Evolutionary conservation across 2,329 filamentous ascomycete species (phyloP), one percentile per base, ranked within the genome.

Genomic region (Periglandula ipomoeae): DNA sequence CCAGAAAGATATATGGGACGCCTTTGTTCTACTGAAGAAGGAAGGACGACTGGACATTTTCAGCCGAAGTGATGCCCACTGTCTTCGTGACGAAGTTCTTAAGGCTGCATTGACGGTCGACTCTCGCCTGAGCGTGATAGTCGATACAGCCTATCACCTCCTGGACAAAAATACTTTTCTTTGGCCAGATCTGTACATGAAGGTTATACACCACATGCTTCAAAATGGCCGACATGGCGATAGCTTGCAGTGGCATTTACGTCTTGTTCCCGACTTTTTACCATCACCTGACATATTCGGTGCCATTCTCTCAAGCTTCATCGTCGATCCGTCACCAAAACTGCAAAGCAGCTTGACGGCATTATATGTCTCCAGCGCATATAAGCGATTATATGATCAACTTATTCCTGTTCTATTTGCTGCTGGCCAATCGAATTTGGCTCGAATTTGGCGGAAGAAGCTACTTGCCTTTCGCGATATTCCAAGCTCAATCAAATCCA

Each of bases 121-220:
- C 27, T 47, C 43, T 10, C 58, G 60, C 32, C 57, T 65, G 44
- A 47, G 53, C 9, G 42, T 54, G 20, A 49, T 66, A 35, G 56
- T 64, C 45, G 42, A 50, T n/a, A 52, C 58, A 23, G 62, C 59
- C 4, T 50, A 58, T 32, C 43, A 56, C 60, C 68, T 79, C 48
- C 58, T 61, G 26, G 57, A 62, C 3, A 51, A 62, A 2, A 62
- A 70, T 44, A 54, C 59, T 26, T 67, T 68, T 11, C 59, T 59
- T 37, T 80, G 75, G 76, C 76, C 76, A 2, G 58, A 67, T 11
- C 58, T 79, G 2, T 79, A 80, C 53, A 59, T 61, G n/a, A 71
- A 64, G n/a, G 55, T 72, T 11, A 56, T 81, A 17, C 61, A 67
- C 19, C 63, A 65, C 52, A 70, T 71, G 42, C 61, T 80, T 5